A percentile compares a stretch with the other conserved stretches of the same genome.
These are phyloP conservation scores for Chaetoceros muelleri DNA, from an alignment of 108 stramenopile species.

Conservation along the genomic window DNA sequence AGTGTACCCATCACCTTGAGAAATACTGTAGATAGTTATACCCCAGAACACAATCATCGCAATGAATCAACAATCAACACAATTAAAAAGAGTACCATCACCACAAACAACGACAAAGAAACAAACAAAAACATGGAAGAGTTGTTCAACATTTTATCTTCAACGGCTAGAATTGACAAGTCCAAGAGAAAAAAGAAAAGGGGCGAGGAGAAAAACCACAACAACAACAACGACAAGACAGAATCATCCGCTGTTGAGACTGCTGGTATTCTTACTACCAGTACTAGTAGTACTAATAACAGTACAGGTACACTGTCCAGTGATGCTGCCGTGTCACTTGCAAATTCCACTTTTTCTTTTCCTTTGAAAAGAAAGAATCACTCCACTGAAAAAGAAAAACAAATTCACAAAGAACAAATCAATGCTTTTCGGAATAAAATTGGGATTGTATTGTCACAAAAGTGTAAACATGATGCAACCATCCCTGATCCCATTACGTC, in stretches of 20 bases:
- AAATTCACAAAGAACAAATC: slow-evolving; percentile 68
- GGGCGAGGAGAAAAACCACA: slow-evolving; percentile 2
- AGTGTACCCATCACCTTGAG: too few relatives aligned
- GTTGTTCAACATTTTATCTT: slow-evolving; percentile 75
- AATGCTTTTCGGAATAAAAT: slow-evolving; percentile 78
- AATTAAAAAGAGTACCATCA: too few relatives aligned
- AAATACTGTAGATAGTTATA: too few relatives aligned
- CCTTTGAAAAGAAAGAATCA: slow-evolving; percentile 3
- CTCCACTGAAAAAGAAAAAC: slow-evolving; percentile 43
- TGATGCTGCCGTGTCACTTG: too few relatives aligned
- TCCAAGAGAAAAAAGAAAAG: slow-evolving; percentile 50
- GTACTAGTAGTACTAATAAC: not conserved
- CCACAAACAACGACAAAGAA: not conserved
- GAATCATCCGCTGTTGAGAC: slow-evolving; percentile 11
- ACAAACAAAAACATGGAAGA: slow-evolving; percentile 50
- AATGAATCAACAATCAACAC: too few relatives aligned
- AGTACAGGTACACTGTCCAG: too few relatives aligned
- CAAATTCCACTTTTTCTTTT: too few relatives aligned
- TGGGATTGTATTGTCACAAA: slow-evolving; percentile 52
- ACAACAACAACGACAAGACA: slow-evolving; percentile 9
- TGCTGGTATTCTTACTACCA: slow-evolving; percentile 7
- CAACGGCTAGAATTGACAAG: slow-evolving; percentile 72
- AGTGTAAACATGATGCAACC: slow-evolving; percentile 43
- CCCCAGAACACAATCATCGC: too few relatives aligned
- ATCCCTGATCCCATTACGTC: slow-evolving; percentile 73